These are phyloP conservation scores for Spiromyces aspiralis DNA, from an alignment of 371 early-diverging fungal species.

Conservation along the genomic window DNA sequence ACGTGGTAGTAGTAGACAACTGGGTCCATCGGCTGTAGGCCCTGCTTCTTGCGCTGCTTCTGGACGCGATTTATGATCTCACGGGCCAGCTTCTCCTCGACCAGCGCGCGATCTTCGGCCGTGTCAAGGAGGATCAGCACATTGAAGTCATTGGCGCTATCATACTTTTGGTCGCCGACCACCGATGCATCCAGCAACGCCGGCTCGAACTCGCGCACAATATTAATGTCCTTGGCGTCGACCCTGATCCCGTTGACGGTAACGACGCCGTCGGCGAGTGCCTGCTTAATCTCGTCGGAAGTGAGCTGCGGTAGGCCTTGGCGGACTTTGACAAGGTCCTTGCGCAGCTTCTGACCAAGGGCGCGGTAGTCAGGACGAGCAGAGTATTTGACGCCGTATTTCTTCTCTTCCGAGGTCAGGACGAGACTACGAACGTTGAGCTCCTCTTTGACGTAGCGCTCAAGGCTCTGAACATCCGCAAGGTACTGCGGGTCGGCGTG, in stretches of 20 bases:
- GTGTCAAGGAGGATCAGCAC: conserved; percentile 85
- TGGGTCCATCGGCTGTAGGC: conserved; percentile 72
- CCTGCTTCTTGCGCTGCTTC: conserved; percentile 91
- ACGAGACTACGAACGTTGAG: conserved; percentile 77
- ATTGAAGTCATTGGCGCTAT: conserved; percentile 65
- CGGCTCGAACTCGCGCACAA: conserved; percentile 62
- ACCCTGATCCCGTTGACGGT: conserved; percentile 67
- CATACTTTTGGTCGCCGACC: conserved; percentile 27
- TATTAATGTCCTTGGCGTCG: conserved; percentile 64
- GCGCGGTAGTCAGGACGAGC: conserved; percentile 82
- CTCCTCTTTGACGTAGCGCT: conserved; percentile 85
- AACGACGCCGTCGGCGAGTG: conserved; percentile 47
- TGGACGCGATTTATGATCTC: conserved; percentile 98
- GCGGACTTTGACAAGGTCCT: conserved; percentile 74
- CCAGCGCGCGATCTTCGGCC: conserved; percentile 59
- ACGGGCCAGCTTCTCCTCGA: conserved; percentile 89
- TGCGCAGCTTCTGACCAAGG: conserved; percentile 77
- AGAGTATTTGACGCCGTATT: conserved; percentile 83
- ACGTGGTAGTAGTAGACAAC: conserved; percentile 67
- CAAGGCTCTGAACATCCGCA: conserved; percentile 64
- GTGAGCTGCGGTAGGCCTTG: conserved; percentile 67
- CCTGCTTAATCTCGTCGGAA: conserved; percentile 66
- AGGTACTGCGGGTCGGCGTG: conserved; percentile 76
- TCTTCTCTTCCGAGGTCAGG: conserved; percentile 75
- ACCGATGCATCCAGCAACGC: conserved; percentile 22